A percentile compares a stretch with the other conserved stretches of the same genome.
phyloP scores from a whole-genome alignment of 2,329 filamentous ascomycete species.

The Magnaporthiopsis rhizophila region DNA sequence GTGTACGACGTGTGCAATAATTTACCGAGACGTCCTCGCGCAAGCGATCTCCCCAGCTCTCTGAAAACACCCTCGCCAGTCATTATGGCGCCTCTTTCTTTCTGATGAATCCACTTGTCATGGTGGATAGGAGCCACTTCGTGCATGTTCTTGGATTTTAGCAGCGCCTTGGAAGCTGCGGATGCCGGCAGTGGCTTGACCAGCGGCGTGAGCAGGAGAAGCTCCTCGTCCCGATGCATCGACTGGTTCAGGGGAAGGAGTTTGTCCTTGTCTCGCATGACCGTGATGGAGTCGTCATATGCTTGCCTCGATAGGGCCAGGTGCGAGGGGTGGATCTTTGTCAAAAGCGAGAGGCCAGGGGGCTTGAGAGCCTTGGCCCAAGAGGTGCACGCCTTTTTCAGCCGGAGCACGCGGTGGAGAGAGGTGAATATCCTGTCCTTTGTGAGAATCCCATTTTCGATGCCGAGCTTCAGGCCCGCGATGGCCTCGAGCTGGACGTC shows the following conservation, averaged over 20 bases:
- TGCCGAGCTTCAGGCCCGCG: slow-evolving; percentile 76
- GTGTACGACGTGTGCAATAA: slow-evolving; percentile 93
- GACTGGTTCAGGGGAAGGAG: slow-evolving; percentile 75
- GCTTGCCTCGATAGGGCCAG: slow-evolving; percentile 73
- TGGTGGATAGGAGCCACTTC: slow-evolving; percentile 31
- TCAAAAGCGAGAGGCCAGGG: slow-evolving; percentile 66
- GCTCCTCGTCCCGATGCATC: slow-evolving; percentile 75
- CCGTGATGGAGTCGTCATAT: slow-evolving; percentile 87
- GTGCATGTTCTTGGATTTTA: slow-evolving; percentile 41
- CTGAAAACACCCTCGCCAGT: slow-evolving; percentile 90
- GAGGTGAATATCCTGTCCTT: slow-evolving; percentile 74
- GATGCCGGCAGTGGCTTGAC: slow-evolving; percentile 91
- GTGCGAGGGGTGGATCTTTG: slow-evolving; percentile 75
- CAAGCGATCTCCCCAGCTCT: slow-evolving; percentile 80
- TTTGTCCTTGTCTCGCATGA: slow-evolving; percentile 83
- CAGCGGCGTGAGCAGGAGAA: slow-evolving; percentile 81
- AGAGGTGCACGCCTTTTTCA: slow-evolving; percentile 80
- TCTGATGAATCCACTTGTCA: slow-evolving; percentile 45
- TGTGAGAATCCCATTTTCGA: slow-evolving; percentile 85
- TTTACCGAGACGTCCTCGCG: slow-evolving; percentile 75
- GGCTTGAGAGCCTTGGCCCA: slow-evolving; percentile 92
- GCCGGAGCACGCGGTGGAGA: slow-evolving; percentile 63
- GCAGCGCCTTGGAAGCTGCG: slow-evolving; percentile 64
- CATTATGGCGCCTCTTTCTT: slow-evolving; percentile 62
- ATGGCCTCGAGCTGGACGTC: slow-evolving; percentile 87